Conservation (phyloP, 2,329 filamentous ascomycete species). For the Tolypocladium amazonense region DNA sequence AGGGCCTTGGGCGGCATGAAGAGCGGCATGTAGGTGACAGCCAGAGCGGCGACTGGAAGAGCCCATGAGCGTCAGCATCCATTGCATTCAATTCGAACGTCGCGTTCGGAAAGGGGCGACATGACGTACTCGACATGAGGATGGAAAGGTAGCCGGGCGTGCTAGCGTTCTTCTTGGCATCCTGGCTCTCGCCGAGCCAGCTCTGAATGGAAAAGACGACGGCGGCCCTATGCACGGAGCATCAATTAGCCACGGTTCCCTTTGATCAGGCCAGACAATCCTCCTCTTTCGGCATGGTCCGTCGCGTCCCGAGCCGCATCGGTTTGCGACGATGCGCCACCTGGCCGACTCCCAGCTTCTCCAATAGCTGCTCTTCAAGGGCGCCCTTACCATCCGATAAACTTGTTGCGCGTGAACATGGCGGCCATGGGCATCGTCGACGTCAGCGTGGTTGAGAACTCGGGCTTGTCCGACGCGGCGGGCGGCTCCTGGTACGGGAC, state of each 20-base stretch:
- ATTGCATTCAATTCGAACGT: not conserved
- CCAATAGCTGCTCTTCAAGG: not conserved
- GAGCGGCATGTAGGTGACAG: conserved; percentile 38
- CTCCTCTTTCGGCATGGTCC: not conserved
- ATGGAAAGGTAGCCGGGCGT: conserved; percentile 66
- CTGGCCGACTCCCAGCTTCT: not conserved
- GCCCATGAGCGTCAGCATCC: conserved; percentile 9
- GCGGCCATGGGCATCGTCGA: conserved; percentile 92
- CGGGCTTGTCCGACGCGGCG: conserved; percentile 50
- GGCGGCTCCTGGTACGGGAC: conserved; percentile 78
- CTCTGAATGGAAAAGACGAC: conserved; percentile 65
- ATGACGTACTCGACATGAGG: conserved; percentile 61
- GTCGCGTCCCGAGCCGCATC: not conserved
- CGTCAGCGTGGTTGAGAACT: conserved; percentile 60
- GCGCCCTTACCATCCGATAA: conserved; percentile 47
- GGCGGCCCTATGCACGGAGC: conserved; percentile 42
- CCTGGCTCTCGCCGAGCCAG: conserved; percentile 67
- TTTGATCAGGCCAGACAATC: not conserved
- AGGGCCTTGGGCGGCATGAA: conserved; percentile 30
- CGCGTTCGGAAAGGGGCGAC: not conserved
- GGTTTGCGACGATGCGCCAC: not conserved
- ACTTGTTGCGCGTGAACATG: conserved; percentile 88
- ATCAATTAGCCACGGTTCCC: conserved; percentile 1
- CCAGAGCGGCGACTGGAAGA: conserved; percentile 46
- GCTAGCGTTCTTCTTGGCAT: conserved; percentile 48